phyloP scores from a whole-genome alignment of 140 eudicot species.

The Ambrosia hybrid region DNA sequence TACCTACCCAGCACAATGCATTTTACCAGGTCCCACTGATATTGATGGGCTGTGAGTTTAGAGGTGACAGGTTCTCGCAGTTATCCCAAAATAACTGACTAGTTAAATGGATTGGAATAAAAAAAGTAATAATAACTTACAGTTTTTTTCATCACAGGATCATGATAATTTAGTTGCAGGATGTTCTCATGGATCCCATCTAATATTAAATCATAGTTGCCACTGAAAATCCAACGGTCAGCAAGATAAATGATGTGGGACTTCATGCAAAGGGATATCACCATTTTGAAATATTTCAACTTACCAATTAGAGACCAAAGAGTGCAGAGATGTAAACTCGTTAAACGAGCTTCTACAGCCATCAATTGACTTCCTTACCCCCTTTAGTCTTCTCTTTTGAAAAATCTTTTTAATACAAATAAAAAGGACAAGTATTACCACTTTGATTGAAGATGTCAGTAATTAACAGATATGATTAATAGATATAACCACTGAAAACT shows the following conservation, averaged over 20 bases:
- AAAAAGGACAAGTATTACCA: slow-evolving; percentile 1
- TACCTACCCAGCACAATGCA: too few relatives aligned
- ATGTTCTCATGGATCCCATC: slow-evolving; percentile 94
- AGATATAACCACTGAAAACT: not conserved
- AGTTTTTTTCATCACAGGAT: slow-evolving; percentile 86
- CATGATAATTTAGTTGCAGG: slow-evolving; percentile 77
- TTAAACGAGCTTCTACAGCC: slow-evolving; percentile 38
- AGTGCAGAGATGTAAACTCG: slow-evolving; percentile 65
- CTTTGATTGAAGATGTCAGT: not conserved
- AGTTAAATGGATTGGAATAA: too few relatives aligned
- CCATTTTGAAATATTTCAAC: slow-evolving; percentile 14
- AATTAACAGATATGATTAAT: slow-evolving; percentile 1
- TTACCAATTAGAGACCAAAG: slow-evolving; percentile 78
- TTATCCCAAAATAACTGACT: too few relatives aligned
- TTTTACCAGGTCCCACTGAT: too few relatives aligned
- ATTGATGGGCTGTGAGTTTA: too few relatives aligned
- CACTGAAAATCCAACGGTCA: slow-evolving; percentile 53
- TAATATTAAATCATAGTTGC: slow-evolving; percentile 77
- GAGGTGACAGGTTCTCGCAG: too few relatives aligned
- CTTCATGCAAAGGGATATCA: slow-evolving; percentile 2
- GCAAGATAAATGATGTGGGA: slow-evolving; percentile 20
- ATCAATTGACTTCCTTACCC: slow-evolving; percentile 45
- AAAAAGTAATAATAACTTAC: too few relatives aligned
- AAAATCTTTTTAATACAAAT: slow-evolving; percentile 51
- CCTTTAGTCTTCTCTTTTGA: slow-evolving; percentile 69